phyloP scores from a whole-genome alignment of 139 green algal species.

The Chlorella sorokiniana region DNA sequence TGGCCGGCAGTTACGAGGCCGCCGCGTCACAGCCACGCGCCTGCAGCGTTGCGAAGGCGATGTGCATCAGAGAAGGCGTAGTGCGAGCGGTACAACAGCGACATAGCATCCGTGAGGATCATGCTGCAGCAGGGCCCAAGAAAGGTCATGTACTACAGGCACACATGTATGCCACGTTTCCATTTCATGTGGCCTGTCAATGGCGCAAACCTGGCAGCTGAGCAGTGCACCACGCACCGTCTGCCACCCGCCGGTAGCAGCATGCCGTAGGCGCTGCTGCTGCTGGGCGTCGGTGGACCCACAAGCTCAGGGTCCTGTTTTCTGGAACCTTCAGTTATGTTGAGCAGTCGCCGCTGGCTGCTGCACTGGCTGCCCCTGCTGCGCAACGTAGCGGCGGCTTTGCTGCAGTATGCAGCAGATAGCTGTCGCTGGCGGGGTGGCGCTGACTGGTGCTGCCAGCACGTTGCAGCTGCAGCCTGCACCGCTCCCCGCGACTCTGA shows the following conservation, averaged over 20 bases:
- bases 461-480: not conserved
- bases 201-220: not conserved
- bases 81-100: slow-evolving; percentile 64
- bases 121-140: slow-evolving; percentile 38
- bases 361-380: not conserved
- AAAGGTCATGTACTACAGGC: not conserved
- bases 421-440: not conserved
- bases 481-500: not conserved
- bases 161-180: not conserved
- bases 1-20: not conserved
- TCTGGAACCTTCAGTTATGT: too few relatives aligned
- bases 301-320: not conserved
- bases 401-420: too few relatives aligned
- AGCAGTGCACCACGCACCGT: not conserved
- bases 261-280: not conserved
- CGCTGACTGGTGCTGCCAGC: not conserved
- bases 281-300: not conserved
- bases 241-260: not conserved
- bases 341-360: not conserved
- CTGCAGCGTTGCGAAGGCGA: slow-evolving; percentile 31
- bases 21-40: too few relatives aligned
- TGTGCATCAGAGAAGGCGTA: slow-evolving; percentile 46
- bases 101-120: slow-evolving; percentile 59
- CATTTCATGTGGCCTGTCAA: not conserved
- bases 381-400: not conserved